Percentiles rank a stretch among this genome's conserved stretches.
Conservation (phyloP, 2,329 filamentous ascomycete species). For the Botrytis deweyae region DNA sequence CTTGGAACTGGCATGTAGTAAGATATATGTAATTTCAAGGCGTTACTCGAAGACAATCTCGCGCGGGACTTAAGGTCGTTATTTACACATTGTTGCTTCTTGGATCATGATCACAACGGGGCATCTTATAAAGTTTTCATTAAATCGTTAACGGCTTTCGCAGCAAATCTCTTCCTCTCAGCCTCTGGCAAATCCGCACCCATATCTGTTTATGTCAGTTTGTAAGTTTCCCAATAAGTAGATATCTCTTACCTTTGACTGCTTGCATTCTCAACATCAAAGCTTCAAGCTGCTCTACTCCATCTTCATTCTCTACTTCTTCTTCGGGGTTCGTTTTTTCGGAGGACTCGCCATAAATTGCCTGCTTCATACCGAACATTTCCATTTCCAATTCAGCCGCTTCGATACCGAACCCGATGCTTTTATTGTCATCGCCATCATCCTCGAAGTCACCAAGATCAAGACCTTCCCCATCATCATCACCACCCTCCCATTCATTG, state of each 20-base stretch:
- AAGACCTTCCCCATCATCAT: slow-evolving; percentile 41
- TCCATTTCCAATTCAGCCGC: slow-evolving; percentile 42
- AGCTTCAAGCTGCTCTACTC: slow-evolving; percentile 57
- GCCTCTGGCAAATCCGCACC: slow-evolving; percentile 59
- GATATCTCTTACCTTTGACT: slow-evolving; percentile 41
- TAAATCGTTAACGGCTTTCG: slow-evolving; percentile 61
- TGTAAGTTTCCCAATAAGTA: background rate
- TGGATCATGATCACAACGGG: too few species aligned
- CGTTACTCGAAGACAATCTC: background rate
- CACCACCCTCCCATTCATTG: slow-evolving; percentile 59
- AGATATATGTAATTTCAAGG: background rate
- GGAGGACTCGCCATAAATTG: slow-evolving; percentile 35
- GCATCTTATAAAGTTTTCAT: slow-evolving; percentile 49
- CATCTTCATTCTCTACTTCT: slow-evolving; percentile 40
- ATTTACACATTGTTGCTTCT: background rate
- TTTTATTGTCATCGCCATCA: slow-evolving; percentile 34
- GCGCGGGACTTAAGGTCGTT: background rate
- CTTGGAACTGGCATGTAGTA: background rate
- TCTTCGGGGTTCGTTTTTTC: slow-evolving; percentile 35
- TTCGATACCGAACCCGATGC: slow-evolving; percentile 36
- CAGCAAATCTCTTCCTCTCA: slow-evolving; percentile 60
- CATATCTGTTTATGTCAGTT: slow-evolving; percentile 48
- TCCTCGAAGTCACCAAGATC: slow-evolving; percentile 42
- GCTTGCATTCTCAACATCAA: slow-evolving; percentile 66
- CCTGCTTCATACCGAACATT: slow-evolving; percentile 42